Base-by-base conservation (phyloP, 345 rosid species). In the Lepidium sativum region DNA sequence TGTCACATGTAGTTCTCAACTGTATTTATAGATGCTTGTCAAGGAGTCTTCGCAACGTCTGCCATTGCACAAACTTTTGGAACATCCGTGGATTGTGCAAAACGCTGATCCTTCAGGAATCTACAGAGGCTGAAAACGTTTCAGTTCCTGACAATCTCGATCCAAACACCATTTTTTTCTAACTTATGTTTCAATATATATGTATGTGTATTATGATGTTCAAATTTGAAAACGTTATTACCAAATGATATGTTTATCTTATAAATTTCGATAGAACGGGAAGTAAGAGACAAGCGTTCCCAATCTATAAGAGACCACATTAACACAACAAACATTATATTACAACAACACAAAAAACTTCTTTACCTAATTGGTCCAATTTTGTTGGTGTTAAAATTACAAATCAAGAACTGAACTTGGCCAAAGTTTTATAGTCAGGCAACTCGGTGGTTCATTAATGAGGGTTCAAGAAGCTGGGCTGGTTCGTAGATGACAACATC, bases 41-140 rank as follows among this genome's bases (percentile, higher is more conserved):
- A 95, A 86, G 95, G 97, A 88, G 20, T 85, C 91, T 56, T 68
- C 82, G 0, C 59, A 80, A 67, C 97, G 99, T 47, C 74, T 95
- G 70, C 96, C 96, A 15, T 44, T 91, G 20, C 94, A 86, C 73
- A 95, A 85, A 70, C 84, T 95, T 66, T 89, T 95, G 3, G 95
- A 91, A 83, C 99, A 95, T 67, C 91, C 97, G 0, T 95, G 97
- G 99, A 86, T 95, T 65, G 78, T 85, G 61, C 97, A 91, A 67
- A 91, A 95, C 59, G 95, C 95, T 6, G 97, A 95, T 67, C 95
- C 97, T 35, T 84, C 94, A 20, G 97, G 99, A 31, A 68, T 85
- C 67, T 88, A 86, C 58, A 85, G 77, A 76, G 60, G 68, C 63
- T 90, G 77, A 86, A 54, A 27, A 16, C 35, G n/a, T 12, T 39